Percentiles rank a stretch among this genome's conserved stretches.
Evolutionary conservation across 805 yeast genomes (phyloP).

Genomic region (Yamadazyma akitaensis): DNA sequence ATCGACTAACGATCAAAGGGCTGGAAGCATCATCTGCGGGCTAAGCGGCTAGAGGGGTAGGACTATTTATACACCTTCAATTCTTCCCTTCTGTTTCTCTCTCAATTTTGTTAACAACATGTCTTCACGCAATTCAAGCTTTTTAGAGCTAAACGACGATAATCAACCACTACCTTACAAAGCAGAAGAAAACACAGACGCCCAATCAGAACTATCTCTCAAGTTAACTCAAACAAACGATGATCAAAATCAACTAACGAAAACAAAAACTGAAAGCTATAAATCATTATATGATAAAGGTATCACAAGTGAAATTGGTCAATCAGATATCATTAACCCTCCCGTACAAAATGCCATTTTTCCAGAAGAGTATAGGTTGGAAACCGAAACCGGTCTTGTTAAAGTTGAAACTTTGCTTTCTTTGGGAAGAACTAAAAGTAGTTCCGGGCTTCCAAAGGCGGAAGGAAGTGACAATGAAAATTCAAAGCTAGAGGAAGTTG

Average conservation of each 20-base stretch:
- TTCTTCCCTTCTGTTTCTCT: neutral
- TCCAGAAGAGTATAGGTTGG: constrained; percentile 90
- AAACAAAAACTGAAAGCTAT: constrained; percentile 63
- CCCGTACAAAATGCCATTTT: constrained; percentile 64
- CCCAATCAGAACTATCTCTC: constrained; percentile 11
- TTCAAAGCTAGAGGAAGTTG: neutral
- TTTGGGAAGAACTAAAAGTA: constrained; percentile 50
- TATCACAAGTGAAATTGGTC: constrained; percentile 49
- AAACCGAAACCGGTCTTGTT: constrained; percentile 85
- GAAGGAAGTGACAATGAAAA: constrained; percentile 10
- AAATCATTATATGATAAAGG: constrained; percentile 66
- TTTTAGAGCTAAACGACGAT: constrained; percentile 4
- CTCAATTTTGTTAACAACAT: neutral
- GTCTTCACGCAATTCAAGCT: constrained; percentile 6
- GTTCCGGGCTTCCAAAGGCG: neutral
- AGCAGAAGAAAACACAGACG: constrained; percentile 9
- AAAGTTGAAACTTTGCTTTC: constrained; percentile 70
- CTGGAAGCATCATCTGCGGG: too few relatives aligned
- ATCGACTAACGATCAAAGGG: neutral
- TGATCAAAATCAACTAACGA: constrained; percentile 3
- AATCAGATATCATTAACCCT: constrained; percentile 46
- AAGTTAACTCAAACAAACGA: constrained; percentile 6
- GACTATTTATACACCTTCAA: neutral
- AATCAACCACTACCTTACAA: constrained; percentile 10
- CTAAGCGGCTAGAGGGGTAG: neutral